Base-by-base conservation (phyloP, 2,329 filamentous ascomycete species). In the Thielaviopsis ethacetica region DNA sequence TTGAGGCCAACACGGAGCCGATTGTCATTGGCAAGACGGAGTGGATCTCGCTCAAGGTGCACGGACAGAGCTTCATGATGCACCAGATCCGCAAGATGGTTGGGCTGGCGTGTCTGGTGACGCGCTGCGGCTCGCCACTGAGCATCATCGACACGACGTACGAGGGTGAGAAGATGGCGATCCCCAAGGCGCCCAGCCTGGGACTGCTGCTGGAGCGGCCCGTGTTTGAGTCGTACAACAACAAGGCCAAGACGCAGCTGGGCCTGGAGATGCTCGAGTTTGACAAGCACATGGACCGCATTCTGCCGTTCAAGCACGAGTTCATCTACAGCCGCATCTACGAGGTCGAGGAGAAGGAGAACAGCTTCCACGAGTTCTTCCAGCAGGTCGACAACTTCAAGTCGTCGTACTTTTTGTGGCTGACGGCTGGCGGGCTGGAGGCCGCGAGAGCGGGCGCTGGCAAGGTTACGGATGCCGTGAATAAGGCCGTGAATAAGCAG, bases 31-130 rank as follows among this genome's bases (percentile, higher is more conserved):
- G 88, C 69, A 84, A 91, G 67, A 96, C 90, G 1, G 87, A 98
- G 74, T 98, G 93, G 93, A 77, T 98, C 4, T 93, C 86, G 51
- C 77, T 97, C 64, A 95, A 95, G 69, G 91, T 98, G 24, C 93
- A 98, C 71, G 93, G 93, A 0, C 93, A 98, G 72, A 91, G 86
- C 67, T 98, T 98, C 78, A 98, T 98, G 93, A 98, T 98, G 93
- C 93, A 98, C 71, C 93, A 98, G 74, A 98, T 98, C 71, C 85
- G 93, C 67, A 98, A 97, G 73, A 97, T 98, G 93, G 88, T 98
- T 17, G 89, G 88, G 59, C 90, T 98, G 85, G 88, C 83, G 9
- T 83, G 88, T 38, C 76, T 98, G 62, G 76, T 91, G 5, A 85
- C 94, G 6, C 84, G 93, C 44, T 94, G 87, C 69, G 93, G 89